Base-by-base conservation (phyloP, 1,284 basidiomycete species). In the Xerocomus amazonicus region DNA sequence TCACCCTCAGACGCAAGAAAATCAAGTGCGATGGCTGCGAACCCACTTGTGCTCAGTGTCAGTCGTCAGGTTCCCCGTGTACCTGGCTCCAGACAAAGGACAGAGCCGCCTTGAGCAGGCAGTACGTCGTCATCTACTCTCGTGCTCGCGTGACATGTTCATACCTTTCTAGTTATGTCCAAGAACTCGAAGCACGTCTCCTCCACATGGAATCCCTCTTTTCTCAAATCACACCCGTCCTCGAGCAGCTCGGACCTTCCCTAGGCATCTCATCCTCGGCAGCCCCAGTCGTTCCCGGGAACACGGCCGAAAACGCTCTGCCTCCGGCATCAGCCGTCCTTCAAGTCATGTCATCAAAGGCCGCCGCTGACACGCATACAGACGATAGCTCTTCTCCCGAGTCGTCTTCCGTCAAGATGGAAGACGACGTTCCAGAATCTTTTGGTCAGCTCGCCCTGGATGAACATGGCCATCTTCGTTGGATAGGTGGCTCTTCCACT, bases 401-500 rank as follows among this genome's bases (percentile, higher is more conserved):
- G 35, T 70, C 73, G 14, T 69, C 74, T 52, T 75, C 74, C 53
- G 72, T 79, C 64, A 88, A 83, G 72, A 75, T 79, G 56, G 83
- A 79, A 73, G 77, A 78, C 58, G 87, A 89, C 66, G 77, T 90
- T 56, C 81, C 79, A 57, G 88, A 91, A 63, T 83, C 86, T 26
- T 86, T 90, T 61, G 91, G 90, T 17, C 90, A 92, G 64, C 79
- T 93, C 49, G 87, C 90, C 26, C 76, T 92, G 41, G 91, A 94
- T 61, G 91, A 93, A 66, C 84, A 92, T 58, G 91, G 91, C 19
- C 90, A 92, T 68, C 83, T 89, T 73, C 83, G 91, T 54, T 94
- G 91, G 91, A 93, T 94, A 59, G 91, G 91, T 31, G 87, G 90
- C 42, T 92, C 90, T 9, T 92, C 90, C 26, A 92, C 91, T 9